Percentiles rank a stretch among this genome's conserved stretches.
Conservation (phyloP, 2,329 filamentous ascomycete species). For the Hymenoscyphus occultus region DNA sequence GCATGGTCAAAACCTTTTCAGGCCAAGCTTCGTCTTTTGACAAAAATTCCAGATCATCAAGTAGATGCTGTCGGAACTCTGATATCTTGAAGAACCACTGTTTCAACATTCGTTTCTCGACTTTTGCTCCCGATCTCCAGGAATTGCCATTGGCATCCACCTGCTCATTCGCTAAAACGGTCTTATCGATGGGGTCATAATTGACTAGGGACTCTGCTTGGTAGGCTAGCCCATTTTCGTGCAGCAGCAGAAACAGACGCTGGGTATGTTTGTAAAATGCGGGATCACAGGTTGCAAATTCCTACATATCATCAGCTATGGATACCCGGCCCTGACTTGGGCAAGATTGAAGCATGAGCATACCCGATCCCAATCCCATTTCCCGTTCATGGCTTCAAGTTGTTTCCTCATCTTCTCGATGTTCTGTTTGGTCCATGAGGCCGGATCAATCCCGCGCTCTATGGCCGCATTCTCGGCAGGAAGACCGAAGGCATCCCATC, state of each 20-base stretch:
- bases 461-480: constrained; percentile 91
- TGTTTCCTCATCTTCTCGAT: constrained; percentile 84
- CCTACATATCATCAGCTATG: constrained; percentile 47
- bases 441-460: constrained; percentile 74
- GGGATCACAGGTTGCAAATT: constrained; percentile 80
- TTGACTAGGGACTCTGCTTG: constrained; percentile 83
- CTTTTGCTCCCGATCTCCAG: constrained; percentile 83
- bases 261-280: constrained; percentile 89
- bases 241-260: constrained; percentile 75
- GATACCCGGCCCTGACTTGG: constrained; percentile 10
- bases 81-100: constrained; percentile 93
- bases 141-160: constrained; percentile 83
- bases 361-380: constrained; percentile 81
- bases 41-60: constrained; percentile 68
- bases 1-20: constrained; percentile 77
- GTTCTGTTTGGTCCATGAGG: constrained; percentile 75
- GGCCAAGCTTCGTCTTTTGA: constrained; percentile 69
- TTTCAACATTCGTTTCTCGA: constrained; percentile 73
- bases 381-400: constrained; percentile 72
- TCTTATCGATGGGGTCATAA: constrained; percentile 86
- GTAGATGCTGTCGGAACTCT: constrained; percentile 67
- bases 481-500: constrained; percentile 90
- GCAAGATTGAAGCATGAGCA: constrained; percentile 37
- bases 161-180: constrained; percentile 88
- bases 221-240: constrained; percentile 73